Percentiles rank a stretch among this genome's conserved stretches.
These are phyloP conservation scores for Aquanectria penicillioides DNA, from an alignment of 2,329 filamentous ascomycete genomes.

Conservation along the genomic window DNA sequence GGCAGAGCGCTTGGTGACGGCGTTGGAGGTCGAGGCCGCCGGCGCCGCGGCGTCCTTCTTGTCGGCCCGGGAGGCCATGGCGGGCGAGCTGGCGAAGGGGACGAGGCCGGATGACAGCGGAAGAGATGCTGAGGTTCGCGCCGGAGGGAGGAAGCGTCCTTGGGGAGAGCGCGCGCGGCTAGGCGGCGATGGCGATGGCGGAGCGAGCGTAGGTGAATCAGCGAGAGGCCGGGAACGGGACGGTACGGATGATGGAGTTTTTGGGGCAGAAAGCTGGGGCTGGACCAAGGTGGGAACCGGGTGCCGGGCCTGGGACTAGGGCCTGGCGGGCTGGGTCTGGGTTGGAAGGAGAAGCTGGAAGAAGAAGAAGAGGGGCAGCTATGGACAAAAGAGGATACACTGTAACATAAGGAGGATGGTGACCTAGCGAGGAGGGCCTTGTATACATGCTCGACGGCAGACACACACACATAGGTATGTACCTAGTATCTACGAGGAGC, in stretches of 20 bases:
- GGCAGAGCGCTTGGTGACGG: slow-evolving; percentile 32
- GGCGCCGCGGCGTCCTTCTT: slow-evolving; percentile 38
- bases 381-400: too few species aligned
- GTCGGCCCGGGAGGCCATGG: slow-evolving; percentile 37
- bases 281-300: slow-evolving; percentile 12
- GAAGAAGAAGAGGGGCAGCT: neutral
- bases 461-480: too few species aligned
- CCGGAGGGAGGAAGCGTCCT: neutral
- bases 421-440: too few species aligned
- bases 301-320: slow-evolving; percentile 8
- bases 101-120: slow-evolving; percentile 13
- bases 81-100: slow-evolving; percentile 11
- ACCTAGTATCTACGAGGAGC: too few species aligned
- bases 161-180: slow-evolving; percentile 4
- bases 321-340: slow-evolving; percentile 2
- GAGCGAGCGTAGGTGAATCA: neutral
- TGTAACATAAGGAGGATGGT: too few species aligned
- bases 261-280: slow-evolving; percentile 14
- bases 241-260: slow-evolving; percentile 11
- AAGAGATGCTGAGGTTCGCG: neutral
- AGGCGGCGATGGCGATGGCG: slow-evolving; percentile 14
- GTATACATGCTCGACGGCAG: too few species aligned
- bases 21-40: slow-evolving; percentile 31
- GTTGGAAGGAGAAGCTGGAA: neutral
- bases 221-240: neutral